Conservation (phyloP, 2,329 filamentous ascomycete genomes). For the Pezicula neosporulosa region DNA sequence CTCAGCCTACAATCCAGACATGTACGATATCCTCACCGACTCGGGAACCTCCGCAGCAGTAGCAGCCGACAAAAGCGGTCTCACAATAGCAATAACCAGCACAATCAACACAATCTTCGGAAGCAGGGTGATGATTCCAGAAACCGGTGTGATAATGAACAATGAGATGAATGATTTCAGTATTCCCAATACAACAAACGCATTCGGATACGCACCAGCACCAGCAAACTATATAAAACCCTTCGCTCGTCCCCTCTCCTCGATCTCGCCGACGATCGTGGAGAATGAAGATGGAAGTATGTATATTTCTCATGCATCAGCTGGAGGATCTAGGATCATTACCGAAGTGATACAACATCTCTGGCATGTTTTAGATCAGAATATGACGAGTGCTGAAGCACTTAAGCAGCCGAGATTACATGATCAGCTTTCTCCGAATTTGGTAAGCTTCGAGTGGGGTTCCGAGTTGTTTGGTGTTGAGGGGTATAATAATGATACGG, state of each 20-base stretch:
- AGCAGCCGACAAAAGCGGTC: constrained; percentile 53
- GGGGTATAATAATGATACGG: constrained; percentile 55
- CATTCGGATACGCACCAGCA: constrained; percentile 62
- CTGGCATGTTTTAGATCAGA: constrained; percentile 57
- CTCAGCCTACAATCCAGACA: constrained; percentile 58
- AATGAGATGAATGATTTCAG: constrained; percentile 64
- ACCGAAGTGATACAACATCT: constrained; percentile 64
- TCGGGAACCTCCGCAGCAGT: constrained; percentile 50
- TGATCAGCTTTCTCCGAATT: constrained; percentile 58
- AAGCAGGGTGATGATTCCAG: constrained; percentile 58
- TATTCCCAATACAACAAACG: constrained; percentile 59
- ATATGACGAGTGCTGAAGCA: constrained; percentile 48
- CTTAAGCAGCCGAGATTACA: constrained; percentile 58
- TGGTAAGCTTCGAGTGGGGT: constrained; percentile 53
- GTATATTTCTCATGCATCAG: constrained; percentile 58
- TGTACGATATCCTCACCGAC: constrained; percentile 50
- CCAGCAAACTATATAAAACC: constrained; percentile 63
- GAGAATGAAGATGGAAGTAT: constrained; percentile 53
- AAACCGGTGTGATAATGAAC: constrained; percentile 69
- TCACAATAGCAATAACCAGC: constrained; percentile 62
- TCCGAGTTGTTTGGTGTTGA: constrained; percentile 27
- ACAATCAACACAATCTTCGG: constrained; percentile 68
- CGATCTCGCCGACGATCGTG: constrained; percentile 61
- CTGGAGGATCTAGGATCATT: constrained; percentile 65
- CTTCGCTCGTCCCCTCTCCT: constrained; percentile 62